A percentile compares a stretch with the other conserved stretches of the same genome.
Conservation (phyloP, 2,329 filamentous ascomycete species). For the Aureobasidium subglaciale region DNA sequence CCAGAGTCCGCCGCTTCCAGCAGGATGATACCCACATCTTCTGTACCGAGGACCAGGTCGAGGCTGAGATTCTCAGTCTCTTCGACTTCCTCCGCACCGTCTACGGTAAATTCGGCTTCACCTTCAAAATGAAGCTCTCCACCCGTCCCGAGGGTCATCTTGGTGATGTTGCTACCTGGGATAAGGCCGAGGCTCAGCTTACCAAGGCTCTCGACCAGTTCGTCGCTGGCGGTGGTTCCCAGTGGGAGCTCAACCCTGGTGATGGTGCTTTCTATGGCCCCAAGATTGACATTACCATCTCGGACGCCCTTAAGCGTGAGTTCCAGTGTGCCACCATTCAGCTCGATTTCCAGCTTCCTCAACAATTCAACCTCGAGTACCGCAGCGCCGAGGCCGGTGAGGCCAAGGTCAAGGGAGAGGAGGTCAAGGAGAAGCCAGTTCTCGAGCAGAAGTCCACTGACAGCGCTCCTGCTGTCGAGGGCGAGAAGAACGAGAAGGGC, state of each 20-base stretch:
- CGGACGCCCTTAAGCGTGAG: slow-evolving; percentile 75
- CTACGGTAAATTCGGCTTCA: slow-evolving; percentile 77
- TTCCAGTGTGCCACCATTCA: slow-evolving; percentile 93
- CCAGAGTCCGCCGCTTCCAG: slow-evolving; percentile 86
- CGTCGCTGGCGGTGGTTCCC: slow-evolving; percentile 48
- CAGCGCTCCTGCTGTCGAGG: slow-evolving; percentile 26
- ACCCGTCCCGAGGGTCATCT: slow-evolving; percentile 86
- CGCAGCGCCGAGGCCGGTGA: slow-evolving; percentile 44
- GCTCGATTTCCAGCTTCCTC: slow-evolving; percentile 78
- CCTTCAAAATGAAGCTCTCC: slow-evolving; percentile 90
- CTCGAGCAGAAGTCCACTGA: slow-evolving; percentile 23
- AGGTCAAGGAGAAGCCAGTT: slow-evolving; percentile 27
- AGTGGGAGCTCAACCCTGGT: slow-evolving; percentile 88
- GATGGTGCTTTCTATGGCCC: slow-evolving; percentile 98
- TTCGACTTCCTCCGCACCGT: slow-evolving; percentile 82
- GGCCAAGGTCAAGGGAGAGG: slow-evolving; percentile 35
- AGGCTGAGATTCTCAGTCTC: slow-evolving; percentile 67
- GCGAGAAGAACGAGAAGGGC: slow-evolving; percentile 24
- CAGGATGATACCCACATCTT: slow-evolving; percentile 98
- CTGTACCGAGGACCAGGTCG: slow-evolving; percentile 74
- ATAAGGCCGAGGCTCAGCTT: slow-evolving; percentile 76
- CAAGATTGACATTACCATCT: slow-evolving; percentile 96
- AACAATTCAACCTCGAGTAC: slow-evolving; percentile 83
- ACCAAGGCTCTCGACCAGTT: slow-evolving; percentile 75
- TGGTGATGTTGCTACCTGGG: slow-evolving; percentile 79